A percentile compares a stretch with the other conserved stretches of the same genome.
These are phyloP conservation scores for Monosporascus sp. DNA, from an alignment of 2,329 filamentous ascomycete species.

Conservation along the genomic window DNA sequence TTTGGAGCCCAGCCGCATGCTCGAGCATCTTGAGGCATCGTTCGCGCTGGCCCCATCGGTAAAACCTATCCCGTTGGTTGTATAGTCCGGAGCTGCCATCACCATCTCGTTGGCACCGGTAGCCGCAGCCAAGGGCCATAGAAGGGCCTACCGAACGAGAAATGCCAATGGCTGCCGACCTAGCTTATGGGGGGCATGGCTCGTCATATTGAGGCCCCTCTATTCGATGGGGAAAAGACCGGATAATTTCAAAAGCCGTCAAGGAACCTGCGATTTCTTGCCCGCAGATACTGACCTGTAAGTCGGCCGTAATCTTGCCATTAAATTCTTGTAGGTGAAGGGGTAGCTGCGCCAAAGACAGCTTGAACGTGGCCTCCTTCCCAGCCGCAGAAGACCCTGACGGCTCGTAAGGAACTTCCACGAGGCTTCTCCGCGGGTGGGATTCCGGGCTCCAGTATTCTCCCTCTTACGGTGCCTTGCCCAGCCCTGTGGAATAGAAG, in stretches of 20 bases:
- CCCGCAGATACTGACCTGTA: background rate
- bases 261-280: too few relatives aligned
- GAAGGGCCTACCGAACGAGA: background rate
- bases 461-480: background rate
- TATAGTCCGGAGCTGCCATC: background rate
- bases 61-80: background rate
- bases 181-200: too few relatives aligned
- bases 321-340: background rate
- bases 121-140: background rate
- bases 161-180: background rate
- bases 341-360: background rate
- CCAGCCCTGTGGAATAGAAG: background rate
- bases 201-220: too few relatives aligned
- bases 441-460: background rate
- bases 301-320: background rate
- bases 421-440: background rate
- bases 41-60: background rate
- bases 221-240: too few relatives aligned
- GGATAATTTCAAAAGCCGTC: too few relatives aligned
- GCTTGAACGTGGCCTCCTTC: background rate
- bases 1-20: background rate
- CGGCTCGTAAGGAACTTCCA: background rate
- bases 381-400: background rate
- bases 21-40: background rate
- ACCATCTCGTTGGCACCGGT: background rate